Conservation (phyloP, 2,329 filamentous ascomycete genomes). For the Zasmidium angulare region DNA sequence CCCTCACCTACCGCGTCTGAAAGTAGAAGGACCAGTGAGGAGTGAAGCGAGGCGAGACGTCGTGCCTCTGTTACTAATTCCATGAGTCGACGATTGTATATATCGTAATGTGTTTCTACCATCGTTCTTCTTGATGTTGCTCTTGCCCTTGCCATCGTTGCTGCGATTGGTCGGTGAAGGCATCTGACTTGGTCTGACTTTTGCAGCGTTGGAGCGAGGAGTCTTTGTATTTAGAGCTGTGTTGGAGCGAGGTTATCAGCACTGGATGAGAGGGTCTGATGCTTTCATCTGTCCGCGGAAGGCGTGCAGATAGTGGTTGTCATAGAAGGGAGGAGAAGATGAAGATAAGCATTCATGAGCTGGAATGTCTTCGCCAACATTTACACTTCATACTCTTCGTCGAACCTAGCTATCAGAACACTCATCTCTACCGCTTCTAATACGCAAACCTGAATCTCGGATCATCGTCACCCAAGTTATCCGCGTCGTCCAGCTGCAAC, state of each 20-base stretch:
- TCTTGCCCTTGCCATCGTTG: too few species aligned
- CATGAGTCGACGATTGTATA: not conserved
- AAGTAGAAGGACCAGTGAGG: not conserved
- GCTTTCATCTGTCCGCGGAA: not conserved
- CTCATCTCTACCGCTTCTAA: not conserved
- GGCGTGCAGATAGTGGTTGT: not conserved
- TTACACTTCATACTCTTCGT: too few species aligned
- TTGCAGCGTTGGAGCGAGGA: not conserved
- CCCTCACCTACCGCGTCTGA: slow-evolving; percentile 29
- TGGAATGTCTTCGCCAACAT: too few species aligned
- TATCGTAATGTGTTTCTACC: not conserved
- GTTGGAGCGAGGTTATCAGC: not conserved
- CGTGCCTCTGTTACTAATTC: not conserved
- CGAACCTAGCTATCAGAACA: too few species aligned
- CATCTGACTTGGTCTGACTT: too few species aligned
- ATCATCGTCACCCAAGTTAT: not conserved
- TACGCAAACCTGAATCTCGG: not conserved
- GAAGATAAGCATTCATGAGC: too few species aligned
- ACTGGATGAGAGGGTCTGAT: not conserved
- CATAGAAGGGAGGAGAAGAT: not conserved
- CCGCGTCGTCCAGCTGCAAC: not conserved
- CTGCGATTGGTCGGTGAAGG: too few species aligned
- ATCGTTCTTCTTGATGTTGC: too few species aligned
- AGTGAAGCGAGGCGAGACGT: not conserved
- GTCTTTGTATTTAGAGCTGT: not conserved